These are phyloP conservation scores for Claviceps lovelessii DNA, from an alignment of 2,329 filamentous ascomycete species.

Conservation along the genomic window DNA sequence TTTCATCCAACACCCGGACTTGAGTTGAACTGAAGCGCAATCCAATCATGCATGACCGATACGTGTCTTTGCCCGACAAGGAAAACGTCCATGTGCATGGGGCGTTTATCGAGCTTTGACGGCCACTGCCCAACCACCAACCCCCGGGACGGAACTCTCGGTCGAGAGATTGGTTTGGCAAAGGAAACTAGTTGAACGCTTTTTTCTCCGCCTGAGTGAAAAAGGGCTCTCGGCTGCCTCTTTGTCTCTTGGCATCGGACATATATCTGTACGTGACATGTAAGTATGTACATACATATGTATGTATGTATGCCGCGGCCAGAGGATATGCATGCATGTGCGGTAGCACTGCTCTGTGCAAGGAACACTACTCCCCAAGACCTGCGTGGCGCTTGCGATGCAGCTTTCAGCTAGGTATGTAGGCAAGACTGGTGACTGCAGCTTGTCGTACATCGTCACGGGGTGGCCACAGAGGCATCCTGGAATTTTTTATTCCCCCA, in stretches of 20 bases:
- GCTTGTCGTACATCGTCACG: background rate
- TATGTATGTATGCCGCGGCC: background rate
- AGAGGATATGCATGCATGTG: background rate
- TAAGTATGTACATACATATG: background rate
- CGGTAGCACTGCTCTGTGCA: background rate
- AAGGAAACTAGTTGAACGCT: background rate
- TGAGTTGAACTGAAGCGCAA: no score
- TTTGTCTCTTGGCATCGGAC: background rate
- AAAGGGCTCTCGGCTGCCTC: background rate
- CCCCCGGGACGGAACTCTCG: no score
- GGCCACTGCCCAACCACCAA: no score
- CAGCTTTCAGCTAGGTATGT: background rate
- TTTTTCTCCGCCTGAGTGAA: background rate
- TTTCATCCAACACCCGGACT: no score
- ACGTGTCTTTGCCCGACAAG: no score
- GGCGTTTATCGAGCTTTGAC: no score
- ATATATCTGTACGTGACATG: background rate
- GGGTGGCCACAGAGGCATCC: background rate
- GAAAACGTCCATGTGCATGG: no score
- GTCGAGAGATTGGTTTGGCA: no score
- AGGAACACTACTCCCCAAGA: background rate
- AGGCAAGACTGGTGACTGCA: background rate
- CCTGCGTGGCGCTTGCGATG: background rate
- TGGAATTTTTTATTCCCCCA: background rate
- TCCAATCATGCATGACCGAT: no score